A percentile compares a stretch with the other conserved stretches of the same genome.
Evolutionary conservation across 139 green algal species (phyloP).

Genomic region (Zygnema cylindricum): DNA sequence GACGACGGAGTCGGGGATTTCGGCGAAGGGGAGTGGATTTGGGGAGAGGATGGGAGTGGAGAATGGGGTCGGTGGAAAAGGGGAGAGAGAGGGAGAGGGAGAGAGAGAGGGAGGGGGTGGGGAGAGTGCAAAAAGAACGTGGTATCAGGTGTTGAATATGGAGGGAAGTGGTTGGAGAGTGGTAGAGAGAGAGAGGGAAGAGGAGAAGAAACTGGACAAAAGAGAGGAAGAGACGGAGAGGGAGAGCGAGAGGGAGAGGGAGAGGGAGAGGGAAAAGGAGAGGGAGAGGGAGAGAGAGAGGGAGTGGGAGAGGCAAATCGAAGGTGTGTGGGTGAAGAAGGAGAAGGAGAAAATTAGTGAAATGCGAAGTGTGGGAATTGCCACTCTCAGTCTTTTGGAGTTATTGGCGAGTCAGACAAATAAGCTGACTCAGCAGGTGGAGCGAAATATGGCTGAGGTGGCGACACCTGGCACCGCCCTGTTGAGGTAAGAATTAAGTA

Average conservation of each 20-base stretch:
- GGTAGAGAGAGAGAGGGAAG: neutral
- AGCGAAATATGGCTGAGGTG: neutral
- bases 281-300: neutral
- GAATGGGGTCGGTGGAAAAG: slow-evolving; percentile 2
- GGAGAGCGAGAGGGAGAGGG: neutral
- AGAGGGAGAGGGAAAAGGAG: neutral
- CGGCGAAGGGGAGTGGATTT: neutral
- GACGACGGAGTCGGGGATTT: neutral
- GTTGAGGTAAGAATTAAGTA: neutral
- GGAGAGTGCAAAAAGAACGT: too few species aligned
- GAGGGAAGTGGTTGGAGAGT: neutral
- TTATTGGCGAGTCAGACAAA: neutral
- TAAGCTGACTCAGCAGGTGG: neutral
- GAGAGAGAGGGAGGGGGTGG: neutral
- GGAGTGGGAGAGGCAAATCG: neutral
- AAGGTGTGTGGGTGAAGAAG: too few species aligned
- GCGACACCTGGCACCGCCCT: neutral
- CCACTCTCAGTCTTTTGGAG: neutral
- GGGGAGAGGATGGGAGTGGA: neutral
- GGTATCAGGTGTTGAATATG: neutral
- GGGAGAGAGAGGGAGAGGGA: neutral
- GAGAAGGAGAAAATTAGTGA: neutral
- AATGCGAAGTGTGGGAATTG: neutral
- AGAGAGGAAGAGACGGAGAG: neutral
- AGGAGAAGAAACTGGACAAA: neutral